phyloP scores from a whole-genome alignment of 768 basidiomycete genomes.

The Boletus barrowsii region DNA sequence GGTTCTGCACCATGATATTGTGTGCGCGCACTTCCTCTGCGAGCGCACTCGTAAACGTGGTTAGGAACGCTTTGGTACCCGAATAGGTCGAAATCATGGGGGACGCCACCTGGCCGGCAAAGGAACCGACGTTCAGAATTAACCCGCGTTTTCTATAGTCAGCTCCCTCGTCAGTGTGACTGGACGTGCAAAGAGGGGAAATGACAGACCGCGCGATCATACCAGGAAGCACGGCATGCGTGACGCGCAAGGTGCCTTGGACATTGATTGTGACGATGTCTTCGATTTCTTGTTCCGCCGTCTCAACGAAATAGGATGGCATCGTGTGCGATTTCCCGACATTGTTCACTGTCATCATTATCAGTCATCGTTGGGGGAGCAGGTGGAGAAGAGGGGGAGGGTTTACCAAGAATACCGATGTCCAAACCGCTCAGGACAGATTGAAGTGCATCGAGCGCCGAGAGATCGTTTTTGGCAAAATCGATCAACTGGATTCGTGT shows the following conservation, averaged over 20 bases:
- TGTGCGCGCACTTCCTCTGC: conserved; percentile 75
- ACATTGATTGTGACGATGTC: conserved; percentile 87
- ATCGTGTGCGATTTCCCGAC: conserved; percentile 89
- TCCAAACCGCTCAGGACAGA: conserved; percentile 50
- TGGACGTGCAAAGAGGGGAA: neutral
- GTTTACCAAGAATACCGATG: conserved; percentile 75
- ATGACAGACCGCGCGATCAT: conserved; percentile 68
- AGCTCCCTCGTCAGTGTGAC: neutral
- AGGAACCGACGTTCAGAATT: conserved; percentile 89
- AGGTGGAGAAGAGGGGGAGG: neutral
- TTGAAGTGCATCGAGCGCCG: conserved; percentile 51
- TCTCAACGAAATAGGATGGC: conserved; percentile 82
- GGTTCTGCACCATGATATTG: conserved; percentile 75
- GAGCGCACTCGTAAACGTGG: conserved; percentile 82
- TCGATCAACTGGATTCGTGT: conserved; percentile 72
- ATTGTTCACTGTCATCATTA: conserved; percentile 74
- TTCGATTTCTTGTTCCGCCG: conserved; percentile 68
- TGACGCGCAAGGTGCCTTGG: conserved; percentile 75
- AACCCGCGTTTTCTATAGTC: conserved; percentile 69
- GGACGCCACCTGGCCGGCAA: conserved; percentile 82
- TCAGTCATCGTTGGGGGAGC: neutral
- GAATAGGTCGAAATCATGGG: conserved; percentile 95
- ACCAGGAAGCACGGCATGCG: conserved; percentile 73
- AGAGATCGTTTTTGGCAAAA: conserved; percentile 58
- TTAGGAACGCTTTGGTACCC: conserved; percentile 86